Conservation (phyloP, 2,329 filamentous ascomycete genomes). For the Trichoderma afroharzianum region DNA sequence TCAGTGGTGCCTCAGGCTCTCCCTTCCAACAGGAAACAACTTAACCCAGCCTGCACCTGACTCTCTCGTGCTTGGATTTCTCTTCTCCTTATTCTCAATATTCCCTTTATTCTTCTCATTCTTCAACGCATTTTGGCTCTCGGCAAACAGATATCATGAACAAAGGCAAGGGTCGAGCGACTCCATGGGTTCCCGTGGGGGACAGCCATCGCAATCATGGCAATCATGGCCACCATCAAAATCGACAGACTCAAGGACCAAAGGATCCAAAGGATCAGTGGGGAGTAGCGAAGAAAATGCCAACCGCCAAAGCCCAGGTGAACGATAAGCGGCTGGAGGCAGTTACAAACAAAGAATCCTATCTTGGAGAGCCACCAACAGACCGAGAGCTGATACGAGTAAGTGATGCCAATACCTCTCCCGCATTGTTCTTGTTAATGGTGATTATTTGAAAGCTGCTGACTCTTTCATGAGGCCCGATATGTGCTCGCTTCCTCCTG, state of each 20-base stretch:
- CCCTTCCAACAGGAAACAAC: background rate
- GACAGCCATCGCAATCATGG: background rate
- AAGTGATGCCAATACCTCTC: background rate
- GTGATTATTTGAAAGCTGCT: background rate
- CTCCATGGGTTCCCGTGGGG: background rate
- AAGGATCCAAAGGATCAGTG: background rate
- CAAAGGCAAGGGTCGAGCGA: background rate
- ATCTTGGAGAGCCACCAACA: constrained; percentile 25
- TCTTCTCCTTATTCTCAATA: rapidly evolving
- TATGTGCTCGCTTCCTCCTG: constrained; percentile 30
- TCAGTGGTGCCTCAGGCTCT: background rate
- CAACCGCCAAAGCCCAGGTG: constrained; percentile 25
- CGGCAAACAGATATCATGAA: background rate
- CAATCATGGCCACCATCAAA: background rate
- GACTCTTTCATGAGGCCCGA: constrained; percentile 20
- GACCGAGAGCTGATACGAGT: constrained; percentile 26
- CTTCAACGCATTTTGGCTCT: background rate
- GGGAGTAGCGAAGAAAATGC: constrained; percentile 16
- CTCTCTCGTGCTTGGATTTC: background rate
- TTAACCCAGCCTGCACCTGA: background rate
- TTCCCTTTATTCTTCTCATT: too few relatives aligned
- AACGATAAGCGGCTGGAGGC: constrained; percentile 21
- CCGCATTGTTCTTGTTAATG: background rate
- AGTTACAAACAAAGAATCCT: constrained; percentile 22
- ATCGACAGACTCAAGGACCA: background rate